phyloP scores from a whole-genome alignment of 192 early-diverging fungal genomes.

The Backusella mclennaniae region DNA sequence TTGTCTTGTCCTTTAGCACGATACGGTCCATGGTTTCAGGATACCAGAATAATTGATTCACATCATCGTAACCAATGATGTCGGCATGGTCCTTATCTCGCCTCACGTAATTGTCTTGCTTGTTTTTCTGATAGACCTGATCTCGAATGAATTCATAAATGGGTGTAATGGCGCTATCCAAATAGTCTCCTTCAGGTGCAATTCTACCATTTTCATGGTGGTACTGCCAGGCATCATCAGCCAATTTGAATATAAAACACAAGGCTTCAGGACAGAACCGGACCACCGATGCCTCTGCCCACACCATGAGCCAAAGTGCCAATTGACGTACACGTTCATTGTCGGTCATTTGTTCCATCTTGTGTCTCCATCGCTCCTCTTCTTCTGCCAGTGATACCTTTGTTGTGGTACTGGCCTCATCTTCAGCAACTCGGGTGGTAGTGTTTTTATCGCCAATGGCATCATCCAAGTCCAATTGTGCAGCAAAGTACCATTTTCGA shows the following conservation, averaged over 20 bases:
- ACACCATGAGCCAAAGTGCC: slow-evolving; percentile 73
- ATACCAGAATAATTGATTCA: slow-evolving; percentile 86
- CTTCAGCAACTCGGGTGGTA: slow-evolving; percentile 11
- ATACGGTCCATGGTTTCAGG: slow-evolving; percentile 53
- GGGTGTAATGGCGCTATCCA: slow-evolving; percentile 67
- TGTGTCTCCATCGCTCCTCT: slow-evolving; percentile 63
- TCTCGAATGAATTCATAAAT: slow-evolving; percentile 74
- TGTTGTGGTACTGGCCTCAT: neutral
- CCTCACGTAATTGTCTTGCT: slow-evolving; percentile 62
- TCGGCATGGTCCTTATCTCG: slow-evolving; percentile 73
- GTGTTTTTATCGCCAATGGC: slow-evolving; percentile 36
- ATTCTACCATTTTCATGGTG: slow-evolving; percentile 52
- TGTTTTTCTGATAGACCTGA: slow-evolving; percentile 67
- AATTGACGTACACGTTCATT: slow-evolving; percentile 69
- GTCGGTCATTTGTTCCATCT: slow-evolving; percentile 71
- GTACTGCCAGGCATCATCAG: slow-evolving; percentile 54
- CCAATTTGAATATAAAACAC: slow-evolving; percentile 80
- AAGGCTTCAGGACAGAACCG: slow-evolving; percentile 73
- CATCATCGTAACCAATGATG: slow-evolving; percentile 80
- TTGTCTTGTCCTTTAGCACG: slow-evolving; percentile 48
- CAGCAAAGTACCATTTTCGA: slow-evolving; percentile 83
- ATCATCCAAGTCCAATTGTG: slow-evolving; percentile 64
- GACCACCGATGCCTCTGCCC: slow-evolving; percentile 78
- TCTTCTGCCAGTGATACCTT: slow-evolving; percentile 28
- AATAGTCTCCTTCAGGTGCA: slow-evolving; percentile 65